phyloP scores from a whole-genome alignment of 768 basidiomycete species.

The Leccinum olivaceopallidum region DNA sequence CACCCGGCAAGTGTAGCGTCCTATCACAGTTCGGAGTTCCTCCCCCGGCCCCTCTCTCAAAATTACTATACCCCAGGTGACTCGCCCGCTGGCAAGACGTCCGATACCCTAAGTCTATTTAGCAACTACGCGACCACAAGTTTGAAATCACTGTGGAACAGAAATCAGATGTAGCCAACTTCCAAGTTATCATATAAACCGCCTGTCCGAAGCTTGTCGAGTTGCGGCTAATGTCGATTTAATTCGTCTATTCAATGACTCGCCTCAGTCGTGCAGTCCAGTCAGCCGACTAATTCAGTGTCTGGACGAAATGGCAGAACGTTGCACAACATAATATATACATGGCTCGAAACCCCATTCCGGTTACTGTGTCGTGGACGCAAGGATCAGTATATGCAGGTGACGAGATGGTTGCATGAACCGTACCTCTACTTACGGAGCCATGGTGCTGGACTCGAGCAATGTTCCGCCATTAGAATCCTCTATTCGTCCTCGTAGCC shows the following conservation, averaged over 20 bases:
- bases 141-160: no score
- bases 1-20: conserved; percentile 9
- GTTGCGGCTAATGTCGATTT: neutral
- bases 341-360: conserved; percentile 1
- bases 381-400: neutral
- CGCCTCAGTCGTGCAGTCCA: neutral
- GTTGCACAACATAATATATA: conserved; percentile 3
- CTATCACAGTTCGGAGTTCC: conserved; percentile 6
- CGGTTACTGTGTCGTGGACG: neutral
- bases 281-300: neutral
- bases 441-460: neutral
- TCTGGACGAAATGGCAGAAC: neutral
- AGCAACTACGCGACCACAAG: no score
- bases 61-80: neutral
- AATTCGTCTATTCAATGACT: neutral
- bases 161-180: neutral
- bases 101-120: conserved; percentile 5
- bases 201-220: neutral
- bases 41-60: conserved; percentile 6
- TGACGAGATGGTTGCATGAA: neutral
- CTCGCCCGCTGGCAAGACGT: conserved; percentile 13
- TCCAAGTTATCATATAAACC: neutral
- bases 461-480: neutral
- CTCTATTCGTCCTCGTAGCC: conserved; percentile 71
- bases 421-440: conserved; percentile 11